Evolutionary conservation across 2,329 filamentous ascomycete species (phyloP), one percentile per base, ranked within the genome.

Genomic region (Neocucurbitaria cava): DNA sequence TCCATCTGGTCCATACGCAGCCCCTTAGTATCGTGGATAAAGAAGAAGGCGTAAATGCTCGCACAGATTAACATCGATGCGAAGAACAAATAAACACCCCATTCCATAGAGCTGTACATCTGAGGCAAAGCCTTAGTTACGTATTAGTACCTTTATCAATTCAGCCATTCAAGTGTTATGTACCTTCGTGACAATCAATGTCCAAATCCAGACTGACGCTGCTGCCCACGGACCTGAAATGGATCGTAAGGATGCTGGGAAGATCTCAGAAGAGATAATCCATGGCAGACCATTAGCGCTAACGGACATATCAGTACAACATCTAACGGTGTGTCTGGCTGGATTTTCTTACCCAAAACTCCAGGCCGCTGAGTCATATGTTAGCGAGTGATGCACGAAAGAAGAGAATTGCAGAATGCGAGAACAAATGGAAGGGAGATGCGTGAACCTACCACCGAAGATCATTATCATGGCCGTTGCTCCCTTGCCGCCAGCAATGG

Each of bases 201-300:
- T 76, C 72, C 73, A 76, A 5, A 76, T 70, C 72, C 74, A 76
- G 10, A 75, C 72, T 13, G 61, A 69, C 56, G 73, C 73, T 3
- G 67, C 72, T 3, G 70, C 72, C 54, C 69, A 77, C 0, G 76
- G 72, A 13, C 76, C 75, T 1, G 73, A 76, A 40, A 79, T 68
- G 17, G 69, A 73, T 5, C 77, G 67, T 17, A 79, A 61, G 0
- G 71, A 71, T 3, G 69, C 67, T 0, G 77, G 76, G 59, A 79
- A 79, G 21, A 79, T 79, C 58, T 79, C 77, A 1, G 76, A 70
- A 1, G 73, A 76, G n/a, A 79, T 75, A 55, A 79, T 78, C 76
- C 76, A 79, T 0, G 76, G 76, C 0, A 78, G 57, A 2, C 77
- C 76, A 42, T 78, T 78, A 1, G 73, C 69, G 35, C 76, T 75